phyloP scores from a whole-genome alignment of 768 basidiomycete genomes.

The Postia placenta region DNA sequence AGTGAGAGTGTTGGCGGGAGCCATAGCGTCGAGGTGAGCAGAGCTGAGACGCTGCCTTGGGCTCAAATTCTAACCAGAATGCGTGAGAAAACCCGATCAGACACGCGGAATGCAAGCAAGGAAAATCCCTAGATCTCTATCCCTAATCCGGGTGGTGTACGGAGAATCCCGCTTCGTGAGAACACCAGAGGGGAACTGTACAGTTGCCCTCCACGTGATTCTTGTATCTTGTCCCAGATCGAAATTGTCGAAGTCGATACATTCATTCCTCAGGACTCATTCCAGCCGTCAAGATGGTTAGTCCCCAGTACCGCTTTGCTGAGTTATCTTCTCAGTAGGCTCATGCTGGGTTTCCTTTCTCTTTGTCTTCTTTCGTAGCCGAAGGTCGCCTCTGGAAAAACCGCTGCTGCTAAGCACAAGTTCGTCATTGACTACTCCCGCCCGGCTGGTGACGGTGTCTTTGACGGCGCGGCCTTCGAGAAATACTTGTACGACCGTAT shows the following conservation, averaged over 20 bases:
- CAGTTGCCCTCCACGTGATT: conserved; percentile 30
- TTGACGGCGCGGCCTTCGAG: conserved; percentile 62
- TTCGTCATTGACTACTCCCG: conserved; percentile 84
- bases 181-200: conserved; percentile 34
- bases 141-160: too few species aligned
- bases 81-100: too few species aligned
- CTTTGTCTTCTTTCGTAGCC: conserved; percentile 39
- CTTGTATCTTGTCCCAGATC: not conserved
- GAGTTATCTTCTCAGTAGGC: conserved; percentile 91
- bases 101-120: too few species aligned
- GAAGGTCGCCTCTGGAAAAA: conserved; percentile 51
- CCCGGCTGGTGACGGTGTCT: conserved; percentile 61
- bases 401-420: conserved; percentile 57
- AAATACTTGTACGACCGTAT: conserved; percentile 94
- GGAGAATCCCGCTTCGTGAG: not conserved
- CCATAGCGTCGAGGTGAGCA: conserved; percentile 27
- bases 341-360: conserved; percentile 39
- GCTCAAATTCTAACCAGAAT: not conserved
- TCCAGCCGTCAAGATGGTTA: conserved; percentile 55
- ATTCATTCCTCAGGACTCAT: conserved; percentile 21
- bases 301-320: conserved; percentile 77
- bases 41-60: conserved; percentile 1
- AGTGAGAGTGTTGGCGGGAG: conserved; percentile 41
- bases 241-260: not conserved
- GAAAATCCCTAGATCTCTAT: too few species aligned